Conservation (phyloP, 2,329 filamentous ascomycete species). For the Sclerotinia subarctica region DNA sequence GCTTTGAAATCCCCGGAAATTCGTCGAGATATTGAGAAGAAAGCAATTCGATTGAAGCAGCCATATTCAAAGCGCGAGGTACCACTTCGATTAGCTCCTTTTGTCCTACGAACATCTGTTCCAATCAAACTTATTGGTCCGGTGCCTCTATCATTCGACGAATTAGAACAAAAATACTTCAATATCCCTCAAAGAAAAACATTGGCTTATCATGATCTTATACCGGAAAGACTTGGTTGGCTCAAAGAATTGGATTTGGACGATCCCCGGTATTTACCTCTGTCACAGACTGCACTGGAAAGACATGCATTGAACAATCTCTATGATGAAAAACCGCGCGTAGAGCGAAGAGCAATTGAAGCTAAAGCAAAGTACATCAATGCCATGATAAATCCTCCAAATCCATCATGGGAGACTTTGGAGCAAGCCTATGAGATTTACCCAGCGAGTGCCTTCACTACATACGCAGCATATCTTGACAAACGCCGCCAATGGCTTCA, state of each 20-base stretch:
- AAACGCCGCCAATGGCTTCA: neutral
- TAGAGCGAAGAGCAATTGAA: constrained; percentile 9
- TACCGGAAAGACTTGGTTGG: neutral
- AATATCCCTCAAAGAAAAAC: neutral
- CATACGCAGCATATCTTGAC: neutral
- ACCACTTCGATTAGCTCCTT: neutral
- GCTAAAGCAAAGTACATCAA: constrained; percentile 2
- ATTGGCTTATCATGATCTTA: neutral
- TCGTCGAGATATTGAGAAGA: neutral
- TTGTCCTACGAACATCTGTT: neutral
- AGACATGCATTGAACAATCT: neutral
- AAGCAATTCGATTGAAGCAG: constrained; percentile 4
- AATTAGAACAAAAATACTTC: neutral
- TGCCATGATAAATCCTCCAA: neutral
- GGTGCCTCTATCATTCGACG: neutral
- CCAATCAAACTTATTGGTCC: neutral
- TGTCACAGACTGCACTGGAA: neutral
- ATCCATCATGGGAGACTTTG: neutral
- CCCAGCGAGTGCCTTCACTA: neutral
- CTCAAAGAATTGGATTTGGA: neutral
- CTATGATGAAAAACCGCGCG: neutral
- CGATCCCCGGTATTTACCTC: neutral
- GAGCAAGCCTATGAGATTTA: constrained; percentile 5
- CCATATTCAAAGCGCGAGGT: neutral
- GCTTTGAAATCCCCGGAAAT: neutral